Evolutionary conservation across 2,329 filamentous ascomycete genomes (phyloP).

Genomic region (Penicillium frequentans): DNA sequence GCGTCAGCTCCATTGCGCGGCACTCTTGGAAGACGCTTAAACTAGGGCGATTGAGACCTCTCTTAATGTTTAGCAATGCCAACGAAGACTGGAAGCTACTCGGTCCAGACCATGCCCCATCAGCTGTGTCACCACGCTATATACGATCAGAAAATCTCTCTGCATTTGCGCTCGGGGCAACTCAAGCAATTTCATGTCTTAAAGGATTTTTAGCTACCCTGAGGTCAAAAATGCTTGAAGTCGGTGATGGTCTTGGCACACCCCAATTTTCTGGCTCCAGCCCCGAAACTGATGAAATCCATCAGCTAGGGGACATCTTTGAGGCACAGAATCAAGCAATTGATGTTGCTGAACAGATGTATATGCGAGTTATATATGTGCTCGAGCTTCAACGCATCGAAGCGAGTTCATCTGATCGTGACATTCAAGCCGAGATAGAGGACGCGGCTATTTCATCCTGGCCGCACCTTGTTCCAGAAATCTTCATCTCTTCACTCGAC

Average conservation of each 20-base stretch:
- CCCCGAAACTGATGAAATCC: neutral
- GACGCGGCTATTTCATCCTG: constrained; percentile 18
- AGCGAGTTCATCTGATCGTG: neutral
- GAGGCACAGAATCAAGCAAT: constrained; percentile 5
- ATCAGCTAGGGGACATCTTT: neutral
- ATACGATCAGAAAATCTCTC: neutral
- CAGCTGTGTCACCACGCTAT: neutral
- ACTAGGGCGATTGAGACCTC: constrained; percentile 8
- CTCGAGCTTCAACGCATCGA: constrained; percentile 9
- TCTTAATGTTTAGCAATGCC: constrained; percentile 10
- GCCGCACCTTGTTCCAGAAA: constrained; percentile 11
- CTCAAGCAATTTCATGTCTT: neutral
- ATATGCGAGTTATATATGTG: constrained; percentile 17
- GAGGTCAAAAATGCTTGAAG: neutral
- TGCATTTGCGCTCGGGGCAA: neutral
- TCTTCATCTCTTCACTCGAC: constrained; percentile 14
- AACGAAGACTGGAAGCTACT: constrained; percentile 19
- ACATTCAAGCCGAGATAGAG: constrained; percentile 19
- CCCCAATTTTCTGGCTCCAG: neutral
- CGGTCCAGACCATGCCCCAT: neutral
- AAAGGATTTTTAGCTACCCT: neutral
- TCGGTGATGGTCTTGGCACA: neutral
- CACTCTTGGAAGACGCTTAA: constrained; percentile 15
- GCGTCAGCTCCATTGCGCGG: constrained; percentile 4
- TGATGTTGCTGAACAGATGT: constrained; percentile 6